These are phyloP conservation scores for Pseudogymnoascus sp. DNA, from an alignment of 2,329 filamentous ascomycete genomes.

Conservation along the genomic window DNA sequence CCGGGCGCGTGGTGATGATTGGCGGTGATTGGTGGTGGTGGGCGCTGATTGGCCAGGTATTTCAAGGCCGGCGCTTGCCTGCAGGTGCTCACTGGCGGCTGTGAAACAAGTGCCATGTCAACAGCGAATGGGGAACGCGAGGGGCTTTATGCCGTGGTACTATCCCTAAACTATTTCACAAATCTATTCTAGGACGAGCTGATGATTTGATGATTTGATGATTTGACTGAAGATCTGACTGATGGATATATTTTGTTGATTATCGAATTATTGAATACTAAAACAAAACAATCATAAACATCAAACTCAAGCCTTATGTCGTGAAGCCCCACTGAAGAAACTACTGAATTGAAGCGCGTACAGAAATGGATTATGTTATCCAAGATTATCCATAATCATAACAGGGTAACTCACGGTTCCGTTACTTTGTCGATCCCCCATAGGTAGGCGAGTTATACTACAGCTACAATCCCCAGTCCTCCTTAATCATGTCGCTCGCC, in stretches of 20 bases:
- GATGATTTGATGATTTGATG: neutral
- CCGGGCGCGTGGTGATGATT: neutral
- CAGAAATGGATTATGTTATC: neutral
- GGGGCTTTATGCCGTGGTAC: neutral
- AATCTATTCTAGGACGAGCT: conserved; percentile 1
- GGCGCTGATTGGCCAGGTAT: neutral
- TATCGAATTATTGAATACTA: neutral
- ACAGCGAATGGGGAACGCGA: neutral
- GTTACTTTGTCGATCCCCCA: too few relatives aligned
- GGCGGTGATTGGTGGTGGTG: neutral
- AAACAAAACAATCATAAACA: neutral
- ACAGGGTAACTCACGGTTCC: too few relatives aligned
- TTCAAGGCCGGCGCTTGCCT: conserved; percentile 1
- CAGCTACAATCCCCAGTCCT: conserved; percentile 10
- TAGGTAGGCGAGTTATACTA: too few relatives aligned
- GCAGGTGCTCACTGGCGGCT: neutral
- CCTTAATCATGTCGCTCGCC: conserved; percentile 63
- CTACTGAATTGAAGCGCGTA: neutral
- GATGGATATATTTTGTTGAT: neutral
- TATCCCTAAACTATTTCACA: neutral
- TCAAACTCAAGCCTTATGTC: neutral
- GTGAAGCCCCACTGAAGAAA: neutral
- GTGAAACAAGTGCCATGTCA: conserved; percentile 6
- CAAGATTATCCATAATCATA: neutral
- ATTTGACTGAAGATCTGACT: neutral